A percentile compares a stretch with the other conserved stretches of the same genome.
These are phyloP conservation scores for Xylaria arbuscula DNA, from an alignment of 2,329 filamentous ascomycete genomes.

Conservation along the genomic window DNA sequence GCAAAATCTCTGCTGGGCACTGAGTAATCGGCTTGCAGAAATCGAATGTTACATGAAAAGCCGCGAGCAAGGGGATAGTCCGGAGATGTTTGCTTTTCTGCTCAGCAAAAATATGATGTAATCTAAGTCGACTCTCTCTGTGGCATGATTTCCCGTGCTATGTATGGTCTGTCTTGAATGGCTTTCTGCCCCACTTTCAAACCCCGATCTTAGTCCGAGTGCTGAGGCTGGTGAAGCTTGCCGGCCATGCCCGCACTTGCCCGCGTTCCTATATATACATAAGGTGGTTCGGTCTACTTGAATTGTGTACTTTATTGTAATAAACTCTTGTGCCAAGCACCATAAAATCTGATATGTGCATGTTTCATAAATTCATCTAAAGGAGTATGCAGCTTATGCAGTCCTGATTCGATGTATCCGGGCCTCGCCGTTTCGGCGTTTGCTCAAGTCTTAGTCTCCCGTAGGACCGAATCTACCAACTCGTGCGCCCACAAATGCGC, in stretches of 20 bases:
- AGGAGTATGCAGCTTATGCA: background rate
- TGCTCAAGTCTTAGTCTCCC: conserved; percentile 12
- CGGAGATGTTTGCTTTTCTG: conserved; percentile 20
- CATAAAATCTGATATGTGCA: no score
- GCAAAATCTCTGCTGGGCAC: conserved; percentile 6
- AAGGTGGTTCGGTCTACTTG: background rate
- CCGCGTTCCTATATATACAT: background rate
- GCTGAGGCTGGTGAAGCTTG: conserved; percentile 18
- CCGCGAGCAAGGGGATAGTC: conserved; percentile 11
- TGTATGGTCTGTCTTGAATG: conserved; percentile 13
- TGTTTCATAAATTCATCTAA: no score
- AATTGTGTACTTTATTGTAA: background rate
- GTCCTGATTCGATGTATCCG: conserved; percentile 6
- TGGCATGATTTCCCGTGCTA: conserved; percentile 33
- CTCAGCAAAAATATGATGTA: conserved; percentile 32
- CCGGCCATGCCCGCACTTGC: conserved; percentile 17
- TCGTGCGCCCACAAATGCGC: conserved; percentile 7
- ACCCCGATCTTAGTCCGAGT: conserved; percentile 33
- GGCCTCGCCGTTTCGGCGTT: conserved; percentile 38
- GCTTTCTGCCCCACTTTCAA: conserved; percentile 26
- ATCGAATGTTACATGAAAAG: conserved; percentile 11
- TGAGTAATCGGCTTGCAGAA: conserved; percentile 7
- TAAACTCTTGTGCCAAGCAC: no score
- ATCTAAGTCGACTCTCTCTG: conserved; percentile 14
- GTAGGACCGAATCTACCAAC: conserved; percentile 3